Percentiles rank a stretch among this genome's conserved stretches.
Evolutionary conservation across 148 eudicot species (phyloP).

Genomic region (Silene uniflora): DNA sequence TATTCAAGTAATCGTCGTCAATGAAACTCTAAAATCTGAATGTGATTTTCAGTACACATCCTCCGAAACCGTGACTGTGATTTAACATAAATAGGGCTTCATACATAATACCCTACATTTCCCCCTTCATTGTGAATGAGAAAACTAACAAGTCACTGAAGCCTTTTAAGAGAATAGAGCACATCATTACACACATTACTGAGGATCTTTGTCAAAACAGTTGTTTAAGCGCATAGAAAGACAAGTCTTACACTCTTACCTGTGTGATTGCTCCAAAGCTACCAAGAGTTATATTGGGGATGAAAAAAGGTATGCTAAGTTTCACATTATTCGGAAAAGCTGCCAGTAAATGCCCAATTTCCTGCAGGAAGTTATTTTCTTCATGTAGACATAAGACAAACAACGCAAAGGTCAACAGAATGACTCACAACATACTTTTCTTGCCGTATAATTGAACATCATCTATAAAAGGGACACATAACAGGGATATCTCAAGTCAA

Average conservation of each 20-base stretch:
- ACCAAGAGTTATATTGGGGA: slow-evolving; percentile 97
- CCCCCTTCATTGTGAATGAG: not conserved
- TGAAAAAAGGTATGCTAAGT: slow-evolving; percentile 89
- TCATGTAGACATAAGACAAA: slow-evolving; percentile 32
- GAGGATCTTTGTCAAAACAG: not conserved
- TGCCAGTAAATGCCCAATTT: slow-evolving; percentile 87
- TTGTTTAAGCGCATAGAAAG: not conserved
- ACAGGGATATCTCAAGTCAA: slow-evolving; percentile 3
- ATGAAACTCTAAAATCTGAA: too few species aligned
- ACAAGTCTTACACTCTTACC: slow-evolving; percentile 33
- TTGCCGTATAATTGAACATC: not conserved
- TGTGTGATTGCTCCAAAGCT: slow-evolving; percentile 98
- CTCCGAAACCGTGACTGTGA: not conserved
- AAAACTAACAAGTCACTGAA: not conserved
- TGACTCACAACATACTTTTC: slow-evolving; percentile 15
- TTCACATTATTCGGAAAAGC: slow-evolving; percentile 93
- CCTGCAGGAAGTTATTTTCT: slow-evolving; percentile 53
- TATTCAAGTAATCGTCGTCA: too few species aligned
- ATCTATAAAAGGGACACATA: not conserved
- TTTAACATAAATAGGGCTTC: not conserved
- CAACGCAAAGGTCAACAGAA: slow-evolving; percentile 20
- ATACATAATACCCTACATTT: not conserved
- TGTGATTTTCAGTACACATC: not conserved
- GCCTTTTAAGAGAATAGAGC: not conserved
- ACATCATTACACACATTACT: not conserved